Percentiles rank a stretch among this genome's conserved stretches.
These are phyloP conservation scores for Myxozyma nipponensis DNA, from an alignment of 805 yeast species.

Conservation along the genomic window DNA sequence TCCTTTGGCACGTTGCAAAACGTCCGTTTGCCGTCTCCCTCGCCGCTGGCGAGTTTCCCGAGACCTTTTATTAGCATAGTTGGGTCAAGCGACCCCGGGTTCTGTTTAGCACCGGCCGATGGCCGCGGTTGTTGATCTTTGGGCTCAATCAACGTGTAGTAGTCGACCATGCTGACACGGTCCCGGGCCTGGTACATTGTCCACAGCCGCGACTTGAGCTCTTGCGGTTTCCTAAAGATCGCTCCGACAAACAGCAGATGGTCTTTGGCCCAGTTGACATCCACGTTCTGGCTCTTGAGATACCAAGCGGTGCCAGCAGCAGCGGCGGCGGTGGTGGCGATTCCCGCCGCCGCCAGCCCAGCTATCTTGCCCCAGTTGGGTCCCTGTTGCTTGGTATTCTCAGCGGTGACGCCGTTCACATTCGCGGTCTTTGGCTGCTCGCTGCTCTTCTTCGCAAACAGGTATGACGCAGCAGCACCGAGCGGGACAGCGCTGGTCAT, in stretches of 20 bases:
- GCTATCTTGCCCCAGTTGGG: conserved; percentile 24
- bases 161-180: conserved; percentile 17
- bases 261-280: conserved; percentile 22
- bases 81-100: too few species aligned
- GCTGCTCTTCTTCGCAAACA: conserved; percentile 23
- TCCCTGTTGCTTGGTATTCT: conserved; percentile 1
- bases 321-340: conserved; percentile 25
- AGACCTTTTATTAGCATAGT: conserved; percentile 11
- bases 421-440: conserved; percentile 17
- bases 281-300: conserved; percentile 21
- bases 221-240: conserved; percentile 14
- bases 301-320: conserved; percentile 28
- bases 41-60: conserved; percentile 20
- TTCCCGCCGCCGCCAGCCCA: conserved; percentile 23
- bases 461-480: conserved; percentile 15
- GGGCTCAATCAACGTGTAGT: conserved; percentile 14
- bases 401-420: too few species aligned
- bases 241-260: conserved; percentile 24
- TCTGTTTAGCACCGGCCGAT: not conserved
- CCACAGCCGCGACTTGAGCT: conserved; percentile 14
- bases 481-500: conserved; percentile 14
- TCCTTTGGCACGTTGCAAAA: conserved; percentile 26
- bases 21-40: conserved; percentile 21
- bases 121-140: not conserved
- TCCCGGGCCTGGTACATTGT: conserved; percentile 14